phyloP scores from a whole-genome alignment of 2,329 filamentous ascomycete genomes.

The Rhexocercosporidium sp. region DNA sequence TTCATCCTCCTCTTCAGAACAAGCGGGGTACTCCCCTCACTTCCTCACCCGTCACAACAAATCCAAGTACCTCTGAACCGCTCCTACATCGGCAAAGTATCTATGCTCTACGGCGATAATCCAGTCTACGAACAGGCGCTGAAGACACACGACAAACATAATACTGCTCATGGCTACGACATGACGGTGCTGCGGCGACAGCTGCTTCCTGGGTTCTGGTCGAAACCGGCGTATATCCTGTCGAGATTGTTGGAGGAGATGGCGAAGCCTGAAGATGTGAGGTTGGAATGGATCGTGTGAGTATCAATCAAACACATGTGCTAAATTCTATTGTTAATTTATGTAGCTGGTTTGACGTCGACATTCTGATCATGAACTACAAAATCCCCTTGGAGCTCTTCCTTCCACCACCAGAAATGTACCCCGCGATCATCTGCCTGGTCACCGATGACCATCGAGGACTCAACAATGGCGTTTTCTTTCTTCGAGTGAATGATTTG shows the following conservation, averaged over 20 bases:
- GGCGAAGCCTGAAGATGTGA: slow-evolving; percentile 1
- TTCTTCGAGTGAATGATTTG: too few species aligned
- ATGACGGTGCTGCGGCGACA: slow-evolving; percentile 18
- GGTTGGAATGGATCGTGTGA: too few species aligned
- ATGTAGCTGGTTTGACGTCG: too few species aligned
- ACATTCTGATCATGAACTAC: too few species aligned
- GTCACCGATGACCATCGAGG: too few species aligned
- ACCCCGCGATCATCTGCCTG: too few species aligned
- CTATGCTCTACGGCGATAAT: slow-evolving; percentile 10
- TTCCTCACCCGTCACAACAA: not conserved
- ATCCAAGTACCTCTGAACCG: not conserved
- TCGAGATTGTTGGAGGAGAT: slow-evolving; percentile 16
- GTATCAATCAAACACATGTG: too few species aligned
- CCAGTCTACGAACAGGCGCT: slow-evolving; percentile 19
- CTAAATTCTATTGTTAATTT: too few species aligned
- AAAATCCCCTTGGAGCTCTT: too few species aligned
- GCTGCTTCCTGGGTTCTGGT: slow-evolving; percentile 17
- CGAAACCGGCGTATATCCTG: slow-evolving; percentile 22
- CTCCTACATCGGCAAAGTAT: not conserved
- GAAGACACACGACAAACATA: slow-evolving; percentile 17
- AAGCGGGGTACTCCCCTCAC: not conserved
- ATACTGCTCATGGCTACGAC: slow-evolving; percentile 8
- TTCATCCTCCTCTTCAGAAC: not conserved
- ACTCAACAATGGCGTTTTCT: too few species aligned
- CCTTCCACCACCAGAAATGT: too few species aligned